phyloP scores from a whole-genome alignment of 176 grass and related monocot species.

The Typha latifolia region DNA sequence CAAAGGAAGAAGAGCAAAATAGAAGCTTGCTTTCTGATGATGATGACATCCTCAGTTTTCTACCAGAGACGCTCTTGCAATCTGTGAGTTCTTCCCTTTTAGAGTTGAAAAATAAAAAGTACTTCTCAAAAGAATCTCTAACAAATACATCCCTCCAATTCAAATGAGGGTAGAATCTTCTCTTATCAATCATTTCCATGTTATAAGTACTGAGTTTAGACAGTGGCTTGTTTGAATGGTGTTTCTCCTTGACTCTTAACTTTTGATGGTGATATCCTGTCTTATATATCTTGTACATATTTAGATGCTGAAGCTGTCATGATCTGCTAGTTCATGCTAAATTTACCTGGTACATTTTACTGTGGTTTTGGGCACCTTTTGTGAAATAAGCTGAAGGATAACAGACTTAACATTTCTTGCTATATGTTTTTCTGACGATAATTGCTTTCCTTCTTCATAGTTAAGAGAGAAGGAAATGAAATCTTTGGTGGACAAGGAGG shows the following conservation, averaged over 20 bases:
- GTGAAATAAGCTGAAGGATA: neutral
- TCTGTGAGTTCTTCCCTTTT: slow-evolving; percentile 38
- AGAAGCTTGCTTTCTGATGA: neutral
- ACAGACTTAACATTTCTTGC: neutral
- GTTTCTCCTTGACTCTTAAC: neutral
- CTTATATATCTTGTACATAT: too few species aligned
- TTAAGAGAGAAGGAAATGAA: slow-evolving; percentile 56
- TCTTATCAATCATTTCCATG: neutral
- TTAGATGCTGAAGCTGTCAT: neutral
- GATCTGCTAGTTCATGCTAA: neutral
- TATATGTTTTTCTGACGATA: too few species aligned
- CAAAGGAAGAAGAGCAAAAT: slow-evolving; percentile 17
- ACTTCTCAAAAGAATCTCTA: neutral
- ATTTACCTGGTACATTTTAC: neutral
- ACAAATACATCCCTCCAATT: neutral
- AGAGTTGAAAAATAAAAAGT: neutral
- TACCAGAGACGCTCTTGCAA: slow-evolving; percentile 57
- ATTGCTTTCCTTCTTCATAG: slow-evolving; percentile 21
- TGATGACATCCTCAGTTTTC: slow-evolving; percentile 50
- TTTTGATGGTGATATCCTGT: too few species aligned
- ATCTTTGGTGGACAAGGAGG: slow-evolving; percentile 43
- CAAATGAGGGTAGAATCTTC: neutral
- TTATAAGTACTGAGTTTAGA: neutral
- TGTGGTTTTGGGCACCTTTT: neutral
- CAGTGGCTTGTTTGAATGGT: neutral